Evolutionary conservation across 108 stramenopile species (phyloP).

Genomic region (Cyclotella baltica): DNA sequence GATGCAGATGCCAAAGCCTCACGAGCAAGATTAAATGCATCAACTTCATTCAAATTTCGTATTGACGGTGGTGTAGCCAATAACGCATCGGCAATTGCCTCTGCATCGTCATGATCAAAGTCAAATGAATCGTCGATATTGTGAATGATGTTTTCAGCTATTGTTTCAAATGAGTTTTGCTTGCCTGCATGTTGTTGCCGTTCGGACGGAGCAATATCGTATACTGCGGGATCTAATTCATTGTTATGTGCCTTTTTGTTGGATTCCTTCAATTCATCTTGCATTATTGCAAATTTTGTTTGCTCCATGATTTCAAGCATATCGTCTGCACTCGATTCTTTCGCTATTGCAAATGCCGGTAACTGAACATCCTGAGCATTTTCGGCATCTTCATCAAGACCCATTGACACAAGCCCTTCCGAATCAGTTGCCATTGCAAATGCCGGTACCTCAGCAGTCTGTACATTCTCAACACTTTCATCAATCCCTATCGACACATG

Average conservation of each 20-base stretch:
- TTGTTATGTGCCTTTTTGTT: not conserved
- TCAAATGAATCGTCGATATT: not conserved
- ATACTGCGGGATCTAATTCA: not conserved
- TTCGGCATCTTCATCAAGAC: no score
- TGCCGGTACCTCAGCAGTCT: no score
- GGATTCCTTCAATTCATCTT: no score
- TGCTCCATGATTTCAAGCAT: no score
- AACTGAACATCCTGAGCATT: no score
- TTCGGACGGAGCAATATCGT: not conserved
- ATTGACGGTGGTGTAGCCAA: conserved; percentile 20
- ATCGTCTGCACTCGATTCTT: not conserved
- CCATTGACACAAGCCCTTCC: no score
- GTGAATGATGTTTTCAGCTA: not conserved
- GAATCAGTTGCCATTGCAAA: no score
- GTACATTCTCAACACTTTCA: not conserved
- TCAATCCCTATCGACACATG: not conserved
- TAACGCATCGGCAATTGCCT: conserved; percentile 10
- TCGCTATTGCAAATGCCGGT: not conserved
- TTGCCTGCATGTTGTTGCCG: conserved; percentile 7
- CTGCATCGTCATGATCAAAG: conserved; percentile 1
- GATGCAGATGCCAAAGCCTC: conserved; percentile 14
- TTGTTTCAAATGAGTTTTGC: not conserved
- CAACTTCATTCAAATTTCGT: not conserved
- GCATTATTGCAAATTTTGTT: no score
- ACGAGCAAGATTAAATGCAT: conserved; percentile 9